Conservation (phyloP, 352 stramenopile genomes). For the Saprolegnia diclina region DNA sequence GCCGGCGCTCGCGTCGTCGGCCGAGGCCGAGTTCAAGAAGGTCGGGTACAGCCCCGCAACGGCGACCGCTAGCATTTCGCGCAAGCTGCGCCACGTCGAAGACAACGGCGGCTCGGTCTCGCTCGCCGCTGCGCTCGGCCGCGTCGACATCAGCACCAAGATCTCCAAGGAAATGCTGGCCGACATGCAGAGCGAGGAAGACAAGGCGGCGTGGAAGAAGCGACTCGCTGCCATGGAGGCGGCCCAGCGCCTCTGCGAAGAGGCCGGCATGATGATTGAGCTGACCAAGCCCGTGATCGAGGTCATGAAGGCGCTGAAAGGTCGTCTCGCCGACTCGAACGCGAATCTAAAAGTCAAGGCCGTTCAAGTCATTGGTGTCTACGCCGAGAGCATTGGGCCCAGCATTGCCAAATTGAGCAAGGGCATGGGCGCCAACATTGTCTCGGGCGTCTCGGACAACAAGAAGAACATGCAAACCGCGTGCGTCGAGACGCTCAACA, state of each 20-base stretch:
- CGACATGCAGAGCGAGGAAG: slow-evolving; percentile 79
- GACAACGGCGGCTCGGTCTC: slow-evolving; percentile 29
- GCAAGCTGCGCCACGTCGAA: slow-evolving; percentile 64
- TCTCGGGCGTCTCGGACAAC: slow-evolving; percentile 76
- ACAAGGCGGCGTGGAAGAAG: slow-evolving; percentile 84
- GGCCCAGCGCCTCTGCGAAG: slow-evolving; percentile 71
- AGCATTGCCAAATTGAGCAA: slow-evolving; percentile 81
- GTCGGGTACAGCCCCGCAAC: slow-evolving; percentile 63
- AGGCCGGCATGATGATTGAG: slow-evolving; percentile 68
- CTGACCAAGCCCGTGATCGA: slow-evolving; percentile 79
- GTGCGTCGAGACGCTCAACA: slow-evolving; percentile 68
- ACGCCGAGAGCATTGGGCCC: slow-evolving; percentile 67
- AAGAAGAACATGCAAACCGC: slow-evolving; percentile 85
- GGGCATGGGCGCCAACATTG: slow-evolving; percentile 55
- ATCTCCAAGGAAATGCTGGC: slow-evolving; percentile 84
- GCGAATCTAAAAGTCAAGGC: slow-evolving; percentile 84
- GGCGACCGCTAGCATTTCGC: slow-evolving; percentile 50
- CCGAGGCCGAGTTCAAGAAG: slow-evolving; percentile 79
- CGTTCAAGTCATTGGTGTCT: slow-evolving; percentile 69
- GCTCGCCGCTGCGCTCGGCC: slow-evolving; percentile 56
- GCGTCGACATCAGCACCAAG: slow-evolving; percentile 67
- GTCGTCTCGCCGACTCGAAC: slow-evolving; percentile 76
- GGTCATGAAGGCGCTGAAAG: slow-evolving; percentile 65
- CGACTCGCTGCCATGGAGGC: slow-evolving; percentile 72
- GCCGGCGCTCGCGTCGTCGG: slow-evolving; percentile 60